Evolutionary conservation across 805 yeast species (phyloP), one percentile per base, ranked within the genome.

Genomic region (Suhomyces emberorum): DNA sequence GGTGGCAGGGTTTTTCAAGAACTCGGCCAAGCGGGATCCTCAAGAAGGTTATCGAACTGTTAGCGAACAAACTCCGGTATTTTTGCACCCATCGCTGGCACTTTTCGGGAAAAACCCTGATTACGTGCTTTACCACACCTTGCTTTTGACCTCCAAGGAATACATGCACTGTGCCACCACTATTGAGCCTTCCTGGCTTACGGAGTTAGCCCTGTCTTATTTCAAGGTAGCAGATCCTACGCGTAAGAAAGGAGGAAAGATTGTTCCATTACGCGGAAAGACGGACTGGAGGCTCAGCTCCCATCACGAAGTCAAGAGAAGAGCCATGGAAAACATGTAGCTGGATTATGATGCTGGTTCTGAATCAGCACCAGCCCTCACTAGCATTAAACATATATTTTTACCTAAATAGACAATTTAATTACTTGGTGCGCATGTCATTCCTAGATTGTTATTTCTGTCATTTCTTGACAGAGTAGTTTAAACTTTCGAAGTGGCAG

Each of bases 131-230:
- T 89, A 87, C 51, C 88, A 88, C 51, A 84, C 88, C 21, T 69
- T 88, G 35, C 75, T 88, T 20, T 69, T 88, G 46, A 91, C 98
- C 0, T 76, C 84, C 11, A 80, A 81, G 52, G 98, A 91, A 68
- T 93, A 85, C 53, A 88, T 91, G 96, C 84, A 93, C 38, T 88
- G 88, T 48, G 81, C 83, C 19, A 83, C 89, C 12, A 74, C 75
- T n/a, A 77, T 93, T 23, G 88, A 88, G 34, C 85, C 95, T 0
- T 71, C 70, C 43, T 86, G 96, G 96, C 64, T 91, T 21, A 62
- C 77, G 31, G 76, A 82, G 57, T 59, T 58, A 31, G 88, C 89
- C 6, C 87, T 89, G 3, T 78, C 76, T 29, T 88, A 81, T 58
- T 91, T 83, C 70, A 77, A 77, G 52, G 72, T 70, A 12, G 73